Percentiles rank a stretch among this genome's conserved stretches.
phyloP scores from a whole-genome alignment of 2,329 filamentous ascomycete species.

The Talaromyces rugulosus region DNA sequence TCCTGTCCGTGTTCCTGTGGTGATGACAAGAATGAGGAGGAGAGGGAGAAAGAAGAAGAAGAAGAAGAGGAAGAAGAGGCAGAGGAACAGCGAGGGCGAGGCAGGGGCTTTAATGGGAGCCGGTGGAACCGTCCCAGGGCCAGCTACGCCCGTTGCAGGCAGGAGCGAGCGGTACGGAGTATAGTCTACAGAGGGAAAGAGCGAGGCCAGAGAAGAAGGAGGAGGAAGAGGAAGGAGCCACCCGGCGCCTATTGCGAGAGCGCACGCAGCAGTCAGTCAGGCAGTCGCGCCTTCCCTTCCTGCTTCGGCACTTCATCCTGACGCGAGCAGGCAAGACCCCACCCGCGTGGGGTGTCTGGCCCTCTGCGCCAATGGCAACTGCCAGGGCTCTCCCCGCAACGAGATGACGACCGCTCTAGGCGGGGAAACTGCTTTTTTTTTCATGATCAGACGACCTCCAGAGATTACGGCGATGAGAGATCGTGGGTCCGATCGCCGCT shows the following conservation, averaged over 20 bases:
- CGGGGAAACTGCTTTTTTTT: constrained; percentile 18
- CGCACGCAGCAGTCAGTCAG: background rate
- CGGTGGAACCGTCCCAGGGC: background rate
- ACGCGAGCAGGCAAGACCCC: background rate
- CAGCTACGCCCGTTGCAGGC: background rate
- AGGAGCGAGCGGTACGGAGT: background rate
- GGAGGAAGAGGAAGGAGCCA: background rate
- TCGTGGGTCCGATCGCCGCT: background rate
- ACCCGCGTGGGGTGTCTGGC: background rate
- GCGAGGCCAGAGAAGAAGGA: background rate
- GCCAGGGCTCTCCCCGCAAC: background rate
- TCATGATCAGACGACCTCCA: constrained; percentile 29
- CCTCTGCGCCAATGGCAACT: background rate
- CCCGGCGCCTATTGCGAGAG: background rate
- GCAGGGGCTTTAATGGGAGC: background rate
- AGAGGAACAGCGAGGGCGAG: background rate
- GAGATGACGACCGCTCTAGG: background rate
- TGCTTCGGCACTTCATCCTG: background rate
- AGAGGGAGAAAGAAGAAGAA: background rate
- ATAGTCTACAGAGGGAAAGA: background rate
- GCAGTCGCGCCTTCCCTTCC: background rate
- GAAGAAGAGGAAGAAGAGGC: background rate
- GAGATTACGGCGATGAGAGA: constrained; percentile 2
- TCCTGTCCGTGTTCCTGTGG: background rate
- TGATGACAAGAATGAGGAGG: background rate